Percentiles rank a stretch among this genome's conserved stretches.
phyloP scores from a whole-genome alignment of 169 alveolate species.

The Eimeria falciformis region DNA sequence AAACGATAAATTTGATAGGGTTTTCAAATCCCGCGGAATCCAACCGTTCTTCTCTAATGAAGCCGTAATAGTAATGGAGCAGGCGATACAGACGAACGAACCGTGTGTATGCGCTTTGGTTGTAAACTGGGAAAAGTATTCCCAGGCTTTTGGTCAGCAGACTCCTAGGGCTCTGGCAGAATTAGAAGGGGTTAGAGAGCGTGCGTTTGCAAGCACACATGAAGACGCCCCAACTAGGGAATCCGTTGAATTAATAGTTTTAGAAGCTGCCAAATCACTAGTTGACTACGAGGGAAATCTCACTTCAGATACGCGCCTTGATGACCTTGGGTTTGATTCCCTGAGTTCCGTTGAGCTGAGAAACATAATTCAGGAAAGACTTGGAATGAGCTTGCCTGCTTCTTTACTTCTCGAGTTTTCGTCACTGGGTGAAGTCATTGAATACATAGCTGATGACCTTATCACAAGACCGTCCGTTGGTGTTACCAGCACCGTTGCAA shows the following conservation, averaged over 20 bases:
- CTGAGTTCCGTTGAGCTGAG: conserved; percentile 84
- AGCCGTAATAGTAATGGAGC: conserved; percentile 31
- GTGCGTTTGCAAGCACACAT: background rate
- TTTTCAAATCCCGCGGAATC: conserved; percentile 67
- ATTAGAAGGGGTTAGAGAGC: background rate
- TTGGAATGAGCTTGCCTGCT: conserved; percentile 80
- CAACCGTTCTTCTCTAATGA: conserved; percentile 37
- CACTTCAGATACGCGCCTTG: conserved; percentile 42
- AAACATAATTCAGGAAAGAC: conserved; percentile 76
- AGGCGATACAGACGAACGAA: conserved; percentile 7
- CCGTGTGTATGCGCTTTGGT: conserved; percentile 31
- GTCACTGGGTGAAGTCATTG: conserved; percentile 67
- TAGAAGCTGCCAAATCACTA: conserved; percentile 47
- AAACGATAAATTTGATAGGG: conserved; percentile 19
- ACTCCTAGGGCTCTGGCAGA: conserved; percentile 35
- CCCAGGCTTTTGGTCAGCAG: conserved; percentile 10
- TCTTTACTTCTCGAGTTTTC: conserved; percentile 82
- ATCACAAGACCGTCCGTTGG: background rate
- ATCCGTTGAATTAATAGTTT: background rate
- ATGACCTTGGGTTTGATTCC: conserved; percentile 82
- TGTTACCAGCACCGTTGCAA: background rate
- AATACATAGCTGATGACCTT: conserved; percentile 26
- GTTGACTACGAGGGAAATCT: background rate
- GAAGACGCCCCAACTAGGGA: background rate
- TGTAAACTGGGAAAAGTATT: conserved; percentile 72